phyloP scores from a whole-genome alignment of 106 monocot genomes.

The Cymbidium sinense region DNA sequence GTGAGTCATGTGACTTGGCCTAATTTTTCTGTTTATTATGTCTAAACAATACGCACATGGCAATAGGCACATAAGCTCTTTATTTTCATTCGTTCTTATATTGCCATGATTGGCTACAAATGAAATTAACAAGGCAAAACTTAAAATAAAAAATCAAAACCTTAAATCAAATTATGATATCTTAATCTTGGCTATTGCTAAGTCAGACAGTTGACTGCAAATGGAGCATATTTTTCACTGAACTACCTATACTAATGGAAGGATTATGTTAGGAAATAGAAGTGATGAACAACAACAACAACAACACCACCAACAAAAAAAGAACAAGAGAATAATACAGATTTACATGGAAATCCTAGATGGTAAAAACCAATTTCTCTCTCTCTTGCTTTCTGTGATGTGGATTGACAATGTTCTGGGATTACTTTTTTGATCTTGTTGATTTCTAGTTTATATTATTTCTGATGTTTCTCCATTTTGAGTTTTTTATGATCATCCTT shows the following conservation, averaged over 20 bases:
- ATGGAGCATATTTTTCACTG: neutral
- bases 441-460: neutral
- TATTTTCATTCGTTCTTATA: neutral
- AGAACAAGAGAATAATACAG: no score
- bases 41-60: neutral
- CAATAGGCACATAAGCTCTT: neutral
- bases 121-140: no score
- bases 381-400: no score
- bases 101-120: neutral
- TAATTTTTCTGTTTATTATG: neutral
- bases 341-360: no score
- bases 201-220: neutral
- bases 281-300: no score
- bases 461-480: neutral
- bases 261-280: no score
- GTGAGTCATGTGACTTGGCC: neutral
- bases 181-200: no score
- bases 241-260: neutral
- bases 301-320: no score
- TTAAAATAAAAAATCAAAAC: no score
- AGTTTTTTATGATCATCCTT: no score
- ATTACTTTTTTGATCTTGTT: neutral
- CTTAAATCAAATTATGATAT: no score
- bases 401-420: neutral
- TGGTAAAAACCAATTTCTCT: no score